phyloP scores from a whole-genome alignment of 352 stramenopile genomes.

The Phytopythium litorale region DNA sequence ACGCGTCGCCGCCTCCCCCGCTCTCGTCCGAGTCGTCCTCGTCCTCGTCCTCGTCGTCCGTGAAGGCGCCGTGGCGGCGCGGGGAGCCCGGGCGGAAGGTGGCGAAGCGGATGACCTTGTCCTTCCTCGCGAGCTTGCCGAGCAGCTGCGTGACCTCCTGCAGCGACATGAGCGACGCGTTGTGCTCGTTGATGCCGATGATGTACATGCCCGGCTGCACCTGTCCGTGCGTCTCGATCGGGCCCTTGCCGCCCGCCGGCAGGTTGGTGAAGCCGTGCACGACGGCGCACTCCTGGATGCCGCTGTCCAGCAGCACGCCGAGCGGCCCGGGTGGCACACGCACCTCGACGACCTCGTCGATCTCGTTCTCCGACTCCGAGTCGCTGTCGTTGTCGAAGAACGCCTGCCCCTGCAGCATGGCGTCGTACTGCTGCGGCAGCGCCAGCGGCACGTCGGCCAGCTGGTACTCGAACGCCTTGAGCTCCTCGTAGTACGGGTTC shows the following conservation, averaged over 20 bases:
- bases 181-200: constrained; percentile 84
- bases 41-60: constrained; percentile 10
- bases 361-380: constrained; percentile 74
- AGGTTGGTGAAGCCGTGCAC: constrained; percentile 80
- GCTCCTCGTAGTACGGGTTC: constrained; percentile 70
- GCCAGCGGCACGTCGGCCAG: constrained; percentile 60
- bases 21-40: constrained; percentile 40
- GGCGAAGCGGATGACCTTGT: constrained; percentile 79
- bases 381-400: constrained; percentile 85
- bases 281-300: constrained; percentile 74
- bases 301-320: constrained; percentile 71
- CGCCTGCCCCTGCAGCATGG: constrained; percentile 63
- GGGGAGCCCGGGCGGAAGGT: constrained; percentile 57
- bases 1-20: constrained; percentile 23
- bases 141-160: constrained; percentile 65
- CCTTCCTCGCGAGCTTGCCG: constrained; percentile 66
- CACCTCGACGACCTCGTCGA: constrained; percentile 75
- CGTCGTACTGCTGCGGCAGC: constrained; percentile 40
- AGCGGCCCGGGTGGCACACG: constrained; percentile 65
- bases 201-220: constrained; percentile 83
- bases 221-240: constrained; percentile 57
- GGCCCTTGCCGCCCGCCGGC: constrained; percentile 47
- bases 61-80: constrained; percentile 25
- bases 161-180: constrained; percentile 80
- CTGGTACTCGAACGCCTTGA: constrained; percentile 67